These are phyloP conservation scores for Colletotrichum gigasporum DNA, from an alignment of 2,329 filamentous ascomycete genomes.

Conservation along the genomic window DNA sequence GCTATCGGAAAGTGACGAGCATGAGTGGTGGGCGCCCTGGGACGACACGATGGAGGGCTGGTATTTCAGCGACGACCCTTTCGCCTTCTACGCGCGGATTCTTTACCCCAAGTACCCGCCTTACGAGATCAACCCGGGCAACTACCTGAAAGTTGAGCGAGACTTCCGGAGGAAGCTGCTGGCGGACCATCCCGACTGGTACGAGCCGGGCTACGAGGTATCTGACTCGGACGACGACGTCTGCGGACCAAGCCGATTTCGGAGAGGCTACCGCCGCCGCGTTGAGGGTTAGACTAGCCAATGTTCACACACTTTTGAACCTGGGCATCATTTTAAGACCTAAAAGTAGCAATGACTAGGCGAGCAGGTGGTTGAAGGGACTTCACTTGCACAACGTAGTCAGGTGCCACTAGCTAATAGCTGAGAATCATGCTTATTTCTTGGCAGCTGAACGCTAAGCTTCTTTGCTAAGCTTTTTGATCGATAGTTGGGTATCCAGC, in stretches of 20 bases:
- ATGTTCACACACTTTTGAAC: no score
- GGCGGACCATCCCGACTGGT: background rate
- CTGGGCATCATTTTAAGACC: no score
- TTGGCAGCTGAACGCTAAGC: no score
- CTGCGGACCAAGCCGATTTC: background rate
- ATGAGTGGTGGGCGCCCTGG: background rate
- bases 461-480: no score
- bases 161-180: background rate
- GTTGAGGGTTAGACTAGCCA: background rate
- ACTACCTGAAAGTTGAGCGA: background rate
- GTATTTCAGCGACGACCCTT: background rate
- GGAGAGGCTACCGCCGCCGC: background rate
- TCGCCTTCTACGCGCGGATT: background rate
- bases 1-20: background rate
- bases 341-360: no score
- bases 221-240: background rate
- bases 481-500: no score
- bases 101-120: background rate
- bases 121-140: slow-evolving; percentile 1
- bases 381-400: no score
- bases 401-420: no score
- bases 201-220: background rate
- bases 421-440: no score
- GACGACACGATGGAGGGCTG: background rate
- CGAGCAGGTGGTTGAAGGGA: no score